Base-by-base conservation (phyloP, 306 rosid species). In the Urtica urens region DNA sequence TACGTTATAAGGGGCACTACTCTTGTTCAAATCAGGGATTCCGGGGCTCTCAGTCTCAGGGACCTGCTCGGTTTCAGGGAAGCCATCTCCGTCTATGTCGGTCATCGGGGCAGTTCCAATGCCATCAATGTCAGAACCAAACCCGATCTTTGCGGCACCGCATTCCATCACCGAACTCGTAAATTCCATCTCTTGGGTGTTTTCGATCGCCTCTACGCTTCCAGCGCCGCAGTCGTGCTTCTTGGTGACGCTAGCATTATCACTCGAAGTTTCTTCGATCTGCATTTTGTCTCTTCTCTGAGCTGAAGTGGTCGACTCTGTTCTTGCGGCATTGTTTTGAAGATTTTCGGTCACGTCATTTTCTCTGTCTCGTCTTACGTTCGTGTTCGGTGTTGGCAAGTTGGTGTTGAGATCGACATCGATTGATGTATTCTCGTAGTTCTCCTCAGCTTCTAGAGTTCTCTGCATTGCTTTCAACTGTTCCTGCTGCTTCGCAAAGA, bases 401-500 rank as follows among this genome's bases (percentile, higher is more conserved):
- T 77, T 72, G n/a, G n/a, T n/a, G n/a, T n/a, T n/a, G 55, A 72
- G 68, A 41, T 77, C 95, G 41, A 81, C 70, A 69, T 83, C 95
- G 39, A 59, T 35, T 52, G 90, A 90, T 57, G 75, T 75, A 50
- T 84, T 84, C 22, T 84, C 95, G 42, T 79, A 84, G 69, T 81
- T 77, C 58, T 90, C 97, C 57, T 90, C 90, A 55, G 83, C 97
- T 74, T 84, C 95, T 46, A 90, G 67, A 23, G 97, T 90, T 67
- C 71, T 84, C 58, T 79, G 95, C 95, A 84, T 90, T 48, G 93
- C 48, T 66, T 84, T 81, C 71, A 90, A 68, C 65, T 90, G 95
- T 64, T 84, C 92, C 66, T 90, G 95, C 72, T 90, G 95, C 77
- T 84, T 84, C 16, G 76, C 72, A 66, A 90, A 84, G 45, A 84